phyloP scores from a whole-genome alignment of 2,329 filamentous ascomycete genomes.

The Pseudocercospora eumusae region DNA sequence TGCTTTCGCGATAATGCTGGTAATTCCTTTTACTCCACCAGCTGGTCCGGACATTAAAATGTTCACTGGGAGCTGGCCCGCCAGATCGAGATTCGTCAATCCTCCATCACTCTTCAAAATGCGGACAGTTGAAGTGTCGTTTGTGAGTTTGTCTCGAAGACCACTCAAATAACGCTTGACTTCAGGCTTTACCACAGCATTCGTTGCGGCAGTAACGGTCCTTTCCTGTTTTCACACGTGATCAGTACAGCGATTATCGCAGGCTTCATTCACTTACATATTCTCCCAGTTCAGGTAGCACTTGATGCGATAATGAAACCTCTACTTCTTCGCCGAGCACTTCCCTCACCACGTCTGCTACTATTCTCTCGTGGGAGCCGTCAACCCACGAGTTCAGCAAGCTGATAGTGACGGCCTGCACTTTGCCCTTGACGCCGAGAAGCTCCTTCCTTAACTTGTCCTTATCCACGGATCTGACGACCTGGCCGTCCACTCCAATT shows the following conservation, averaged over 20 bases:
- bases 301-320: conserved; percentile 32
- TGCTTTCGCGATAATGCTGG: conserved; percentile 33
- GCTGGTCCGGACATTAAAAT: conserved; percentile 36
- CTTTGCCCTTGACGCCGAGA: conserved; percentile 33
- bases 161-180: conserved; percentile 33
- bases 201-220: conserved; percentile 33
- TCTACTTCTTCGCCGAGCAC: conserved; percentile 32
- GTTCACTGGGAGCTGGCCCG: conserved; percentile 32
- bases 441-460: conserved; percentile 31
- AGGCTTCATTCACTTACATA: conserved; percentile 15
- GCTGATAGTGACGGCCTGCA: conserved; percentile 33
- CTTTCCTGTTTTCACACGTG: conserved; percentile 18
- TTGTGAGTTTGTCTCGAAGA: conserved; percentile 30
- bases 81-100: conserved; percentile 31
- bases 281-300: conserved; percentile 34
- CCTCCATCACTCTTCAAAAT: conserved; percentile 35
- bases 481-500: conserved; percentile 31
- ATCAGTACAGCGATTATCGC: neutral
- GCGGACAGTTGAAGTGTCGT: conserved; percentile 30
- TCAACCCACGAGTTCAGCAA: conserved; percentile 34
- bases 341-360: conserved; percentile 30
- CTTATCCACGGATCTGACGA: conserved; percentile 30
- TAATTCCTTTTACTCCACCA: conserved; percentile 33
- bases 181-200: conserved; percentile 35
- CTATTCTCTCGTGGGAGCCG: conserved; percentile 32